Conservation (phyloP, 768 basidiomycete genomes). For the Symmetrospora coprosmae region DNA sequence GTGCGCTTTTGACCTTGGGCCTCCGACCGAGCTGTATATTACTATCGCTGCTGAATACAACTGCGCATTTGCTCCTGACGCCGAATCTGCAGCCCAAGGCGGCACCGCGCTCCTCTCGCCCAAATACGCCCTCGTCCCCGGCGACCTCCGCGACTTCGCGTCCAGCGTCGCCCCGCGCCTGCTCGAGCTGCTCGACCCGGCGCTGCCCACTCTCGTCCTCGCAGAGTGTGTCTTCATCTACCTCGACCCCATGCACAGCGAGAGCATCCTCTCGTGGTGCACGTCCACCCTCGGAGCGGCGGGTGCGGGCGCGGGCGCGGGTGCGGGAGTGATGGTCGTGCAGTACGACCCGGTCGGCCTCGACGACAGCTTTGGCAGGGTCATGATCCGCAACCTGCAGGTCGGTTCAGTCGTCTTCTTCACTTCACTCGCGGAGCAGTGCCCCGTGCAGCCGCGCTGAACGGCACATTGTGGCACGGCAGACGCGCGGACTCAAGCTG, state of each 20-base stretch:
- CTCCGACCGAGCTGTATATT: not conserved
- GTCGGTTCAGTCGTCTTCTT: conserved; percentile 38
- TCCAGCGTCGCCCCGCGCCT: conserved; percentile 36
- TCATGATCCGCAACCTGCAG: conserved; percentile 78
- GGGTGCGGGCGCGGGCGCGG: too few species aligned
- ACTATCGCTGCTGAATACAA: not conserved
- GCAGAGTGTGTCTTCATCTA: conserved; percentile 92
- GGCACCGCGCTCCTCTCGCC: conserved; percentile 48
- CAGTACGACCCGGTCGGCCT: conserved; percentile 91
- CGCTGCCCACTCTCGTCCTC: conserved; percentile 64
- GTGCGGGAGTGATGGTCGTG: too few species aligned
- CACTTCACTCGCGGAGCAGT: not conserved
- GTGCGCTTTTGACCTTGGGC: conserved; percentile 11
- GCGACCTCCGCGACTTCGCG: conserved; percentile 55
- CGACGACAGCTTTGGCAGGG: conserved; percentile 71
- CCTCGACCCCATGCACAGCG: conserved; percentile 51
- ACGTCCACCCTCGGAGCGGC: conserved; percentile 46
- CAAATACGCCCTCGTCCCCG: conserved; percentile 57
- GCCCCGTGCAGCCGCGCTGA: not conserved
- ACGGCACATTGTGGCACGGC: not conserved
- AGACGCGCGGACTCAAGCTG: conserved; percentile 59
- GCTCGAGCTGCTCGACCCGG: conserved; percentile 43
- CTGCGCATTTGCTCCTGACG: not conserved
- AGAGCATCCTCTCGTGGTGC: conserved; percentile 60
- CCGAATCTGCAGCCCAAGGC: conserved; percentile 43